These are phyloP conservation scores for Heterobasidion occidentale DNA, from an alignment of 1,284 basidiomycete genomes.

Conservation along the genomic window DNA sequence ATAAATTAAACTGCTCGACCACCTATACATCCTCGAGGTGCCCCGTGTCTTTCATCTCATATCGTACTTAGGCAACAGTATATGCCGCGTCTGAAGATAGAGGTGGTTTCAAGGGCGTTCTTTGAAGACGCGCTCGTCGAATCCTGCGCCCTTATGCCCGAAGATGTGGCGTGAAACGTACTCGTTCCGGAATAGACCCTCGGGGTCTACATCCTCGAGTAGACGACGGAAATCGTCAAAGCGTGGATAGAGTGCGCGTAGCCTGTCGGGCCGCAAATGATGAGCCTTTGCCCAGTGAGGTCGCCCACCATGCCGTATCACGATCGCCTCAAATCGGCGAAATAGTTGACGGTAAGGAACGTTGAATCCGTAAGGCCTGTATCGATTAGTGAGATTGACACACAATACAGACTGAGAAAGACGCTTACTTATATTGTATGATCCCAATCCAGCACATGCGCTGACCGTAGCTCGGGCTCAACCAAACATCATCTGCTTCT, in stretches of 20 bases:
- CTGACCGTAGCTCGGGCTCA: constrained; percentile 80
- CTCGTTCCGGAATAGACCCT: constrained; percentile 74
- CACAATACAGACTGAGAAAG: not conserved
- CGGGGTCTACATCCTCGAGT: constrained; percentile 71
- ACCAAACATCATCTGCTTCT: constrained; percentile 86
- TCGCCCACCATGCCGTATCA: constrained; percentile 69
- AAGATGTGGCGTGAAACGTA: constrained; percentile 73
- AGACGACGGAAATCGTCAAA: constrained; percentile 78
- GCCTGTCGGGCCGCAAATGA: constrained; percentile 55
- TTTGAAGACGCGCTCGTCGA: constrained; percentile 52
- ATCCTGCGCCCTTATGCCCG: constrained; percentile 36
- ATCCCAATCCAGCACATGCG: constrained; percentile 94
- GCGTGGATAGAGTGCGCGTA: constrained; percentile 72
- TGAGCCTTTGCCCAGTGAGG: constrained; percentile 99
- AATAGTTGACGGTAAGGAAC: constrained; percentile 87
- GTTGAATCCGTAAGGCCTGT: constrained; percentile 82
- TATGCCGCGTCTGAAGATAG: too few species aligned
- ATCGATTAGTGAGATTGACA: not conserved
- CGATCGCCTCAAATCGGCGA: constrained; percentile 70
- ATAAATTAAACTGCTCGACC: too few species aligned
- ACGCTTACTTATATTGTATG: constrained; percentile 82
- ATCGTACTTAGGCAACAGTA: too few species aligned
- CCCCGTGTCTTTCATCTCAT: too few species aligned
- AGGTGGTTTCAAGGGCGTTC: constrained; percentile 5
- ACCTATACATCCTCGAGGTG: too few species aligned